A percentile compares a stretch with the other conserved stretches of the same genome.
Conservation (phyloP, 305 asterid species). For the Fraxinus nigra region DNA sequence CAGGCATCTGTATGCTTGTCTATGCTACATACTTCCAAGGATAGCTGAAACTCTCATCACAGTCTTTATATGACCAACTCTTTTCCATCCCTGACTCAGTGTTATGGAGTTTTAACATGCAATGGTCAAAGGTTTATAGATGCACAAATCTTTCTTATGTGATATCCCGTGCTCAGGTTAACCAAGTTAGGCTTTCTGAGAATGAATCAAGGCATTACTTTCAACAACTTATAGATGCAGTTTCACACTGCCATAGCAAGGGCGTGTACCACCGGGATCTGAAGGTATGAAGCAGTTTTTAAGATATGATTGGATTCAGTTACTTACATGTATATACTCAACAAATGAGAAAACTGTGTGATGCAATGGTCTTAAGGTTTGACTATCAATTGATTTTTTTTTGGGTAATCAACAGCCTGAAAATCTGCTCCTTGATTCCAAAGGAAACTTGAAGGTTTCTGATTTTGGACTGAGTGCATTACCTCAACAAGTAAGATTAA, state of each 20-base stretch:
- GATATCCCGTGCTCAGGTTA: slow-evolving; percentile 53
- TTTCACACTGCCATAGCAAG: slow-evolving; percentile 86
- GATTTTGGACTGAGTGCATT: slow-evolving; percentile 96
- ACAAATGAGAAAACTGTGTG: neutral
- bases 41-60: neutral
- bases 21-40: neutral
- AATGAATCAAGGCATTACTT: slow-evolving; percentile 78
- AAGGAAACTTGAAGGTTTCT: slow-evolving; percentile 80
- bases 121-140: neutral
- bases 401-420: slow-evolving; percentile 62
- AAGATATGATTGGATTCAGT: slow-evolving; percentile 13
- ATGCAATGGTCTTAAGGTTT: slow-evolving; percentile 15
- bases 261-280: slow-evolving; percentile 95
- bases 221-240: slow-evolving; percentile 94
- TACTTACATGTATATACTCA: neutral
- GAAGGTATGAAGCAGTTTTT: slow-evolving; percentile 53
- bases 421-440: slow-evolving; percentile 90
- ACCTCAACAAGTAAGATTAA: slow-evolving; percentile 68
- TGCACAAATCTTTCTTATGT: slow-evolving; percentile 12
- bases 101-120: neutral
- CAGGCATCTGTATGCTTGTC: slow-evolving; percentile 19
- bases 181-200: slow-evolving; percentile 71
- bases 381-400: slow-evolving; percentile 23
- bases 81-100: neutral
- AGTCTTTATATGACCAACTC: slow-evolving; percentile 1